Conservation (phyloP, 441 rosid species). For the Rhodomyrtus psidioides region DNA sequence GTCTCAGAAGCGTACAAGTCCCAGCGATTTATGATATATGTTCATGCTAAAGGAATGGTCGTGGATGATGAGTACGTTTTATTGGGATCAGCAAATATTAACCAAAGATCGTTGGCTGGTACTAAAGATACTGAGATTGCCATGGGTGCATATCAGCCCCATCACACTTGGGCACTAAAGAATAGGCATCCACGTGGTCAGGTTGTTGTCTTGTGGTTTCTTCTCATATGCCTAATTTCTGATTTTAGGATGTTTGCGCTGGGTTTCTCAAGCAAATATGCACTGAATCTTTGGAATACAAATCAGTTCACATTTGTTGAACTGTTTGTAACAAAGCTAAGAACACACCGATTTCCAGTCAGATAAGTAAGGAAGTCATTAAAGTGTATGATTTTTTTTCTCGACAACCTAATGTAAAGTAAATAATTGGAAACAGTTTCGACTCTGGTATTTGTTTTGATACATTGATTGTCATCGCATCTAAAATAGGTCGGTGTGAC, state of each 20-base stretch:
- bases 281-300: neutral
- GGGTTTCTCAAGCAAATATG: neutral
- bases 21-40: constrained; percentile 83
- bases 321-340: neutral
- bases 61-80: constrained; percentile 90
- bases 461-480: neutral
- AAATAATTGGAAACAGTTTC: neutral
- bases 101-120: constrained; percentile 98
- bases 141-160: constrained; percentile 94
- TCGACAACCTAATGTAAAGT: neutral
- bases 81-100: constrained; percentile 91
- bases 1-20: constrained; percentile 46
- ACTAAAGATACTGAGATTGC: constrained; percentile 91
- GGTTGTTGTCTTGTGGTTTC: constrained; percentile 23
- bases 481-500: neutral
- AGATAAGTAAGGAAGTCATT: neutral
- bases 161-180: constrained; percentile 57
- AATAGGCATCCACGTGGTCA: constrained; percentile 67
- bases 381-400: neutral
- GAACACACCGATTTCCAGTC: neutral
- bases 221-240: neutral
- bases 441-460: neutral
- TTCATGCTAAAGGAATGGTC: constrained; percentile 94
- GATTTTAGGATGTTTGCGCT: neutral
- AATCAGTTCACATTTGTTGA: neutral